Evolutionary conservation across 83 land plant genomes (phyloP), one percentile per base, ranked within the genome.

Genomic region (Diphasiastrum complanatum): DNA sequence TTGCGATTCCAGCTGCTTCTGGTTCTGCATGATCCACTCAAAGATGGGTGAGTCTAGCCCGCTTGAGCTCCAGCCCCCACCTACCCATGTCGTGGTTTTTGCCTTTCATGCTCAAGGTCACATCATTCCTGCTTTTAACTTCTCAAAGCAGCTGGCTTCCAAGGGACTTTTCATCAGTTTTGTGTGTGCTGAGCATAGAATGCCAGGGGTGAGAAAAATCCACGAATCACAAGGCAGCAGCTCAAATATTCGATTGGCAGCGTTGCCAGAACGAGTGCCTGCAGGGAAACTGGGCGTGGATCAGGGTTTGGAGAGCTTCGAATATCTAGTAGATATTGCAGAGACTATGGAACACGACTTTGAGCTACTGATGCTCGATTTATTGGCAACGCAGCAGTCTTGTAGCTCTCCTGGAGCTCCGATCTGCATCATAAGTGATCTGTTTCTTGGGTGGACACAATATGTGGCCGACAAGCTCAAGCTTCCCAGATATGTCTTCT

Each of bases 131-230:
- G 41, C 45, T 41, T 64, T 69, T 52, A 31, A 75, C n/a, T 63
- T 79, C 32, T 68, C 83, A 51, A n/a, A 51, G n/a, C 71, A 76
- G 59, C 74, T 76, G 41, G 74, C 76, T 12, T 35, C 70, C 33
- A 5, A 41, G 4, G 77, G 83, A 59, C 51, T 79, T 58, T 24
- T 65, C 50, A 60, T 81, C 70, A 81, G 75, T 51, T 81, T 77
- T 68, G 51, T 77, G n/a, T n/a, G n/a, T n/a, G n/a, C n/a, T n/a
- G 41, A 73, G 70, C 68, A 77, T 75, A 20, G 72, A 71, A 6
- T 43, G 20, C 28, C 64, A 11, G n/a, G 5, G n/a, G n/a, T n/a
- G n/a, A n/a, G n/a, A n/a, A n/a, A n/a, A n/a, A n/a, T n/a, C n/a
- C n/a, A n/a, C n/a, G 43, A 43, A 45, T 63, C 47, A 46, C 34